Evolutionary conservation across 129 eudicot genomes (phyloP).

Genomic region (Daucus carota): DH1_v3.0 NC_030381.2:55732001-55732500

Average conservation of each 20-base stretch:
- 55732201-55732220: constrained; percentile 83
- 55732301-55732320: constrained; percentile 83
- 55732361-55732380: constrained; percentile 78
- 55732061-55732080: constrained; percentile 90
- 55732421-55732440: constrained; percentile 77
- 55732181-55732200: constrained; percentile 55
- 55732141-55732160: constrained; percentile 87
- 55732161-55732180: constrained; percentile 79
- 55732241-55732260: constrained; percentile 87
- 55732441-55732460: constrained; percentile 81
- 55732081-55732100: constrained; percentile 95
- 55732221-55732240: constrained; percentile 88
- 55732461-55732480: constrained; percentile 67
- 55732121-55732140: constrained; percentile 85
- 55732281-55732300: constrained; percentile 77
- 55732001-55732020: constrained; percentile 89
- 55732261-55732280: constrained; percentile 95
- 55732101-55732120: constrained; percentile 83
- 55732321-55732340: constrained; percentile 97
- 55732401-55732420: constrained; percentile 90
- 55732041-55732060: constrained; percentile 82
- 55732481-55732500: constrained; percentile 81
- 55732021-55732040: constrained; percentile 75
- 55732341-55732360: constrained; percentile 97
- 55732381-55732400: constrained; percentile 91